These are phyloP conservation scores for Primulina eburnea DNA, from an alignment of 257 asterid species.

Conservation along the genomic window DNA sequence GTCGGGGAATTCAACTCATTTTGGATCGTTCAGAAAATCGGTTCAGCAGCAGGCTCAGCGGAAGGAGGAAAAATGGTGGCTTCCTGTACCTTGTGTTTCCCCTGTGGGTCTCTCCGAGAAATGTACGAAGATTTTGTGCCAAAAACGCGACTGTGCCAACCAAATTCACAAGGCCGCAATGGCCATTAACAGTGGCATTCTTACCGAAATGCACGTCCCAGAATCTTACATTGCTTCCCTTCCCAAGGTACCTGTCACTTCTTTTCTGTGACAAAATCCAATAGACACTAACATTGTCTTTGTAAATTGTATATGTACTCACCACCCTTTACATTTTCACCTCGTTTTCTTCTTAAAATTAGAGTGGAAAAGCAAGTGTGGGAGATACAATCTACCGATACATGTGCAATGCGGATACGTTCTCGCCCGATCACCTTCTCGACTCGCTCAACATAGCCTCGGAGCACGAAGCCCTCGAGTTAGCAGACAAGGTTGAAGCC, in stretches of 20 bases:
- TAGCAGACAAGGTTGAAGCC: too few relatives aligned
- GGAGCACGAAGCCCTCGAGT: too few relatives aligned
- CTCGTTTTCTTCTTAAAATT: conserved; percentile 13
- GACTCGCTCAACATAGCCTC: too few relatives aligned
- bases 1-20: conserved; percentile 50
- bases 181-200: conserved; percentile 70
- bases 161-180: conserved; percentile 93
- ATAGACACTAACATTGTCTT: background rate
- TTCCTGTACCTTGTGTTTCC: conserved; percentile 75
- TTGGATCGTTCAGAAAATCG: conserved; percentile 65
- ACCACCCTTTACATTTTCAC: background rate
- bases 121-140: conserved; percentile 50
- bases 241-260: conserved; percentile 64
- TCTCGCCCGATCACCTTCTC: too few relatives aligned
- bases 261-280: background rate
- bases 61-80: conserved; percentile 88
- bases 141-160: conserved; percentile 70
- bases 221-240: conserved; percentile 74
- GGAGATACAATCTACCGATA: conserved; percentile 74
- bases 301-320: too few relatives aligned
- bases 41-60: conserved; percentile 58
- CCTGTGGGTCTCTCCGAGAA: conserved; percentile 62
- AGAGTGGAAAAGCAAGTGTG: conserved; percentile 82
- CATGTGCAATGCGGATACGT: conserved; percentile 47
- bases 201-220: conserved; percentile 83